These are phyloP conservation scores for Pestalotiopsis sp. DNA, from an alignment of 2,329 filamentous ascomycete genomes.

Conservation along the genomic window DNA sequence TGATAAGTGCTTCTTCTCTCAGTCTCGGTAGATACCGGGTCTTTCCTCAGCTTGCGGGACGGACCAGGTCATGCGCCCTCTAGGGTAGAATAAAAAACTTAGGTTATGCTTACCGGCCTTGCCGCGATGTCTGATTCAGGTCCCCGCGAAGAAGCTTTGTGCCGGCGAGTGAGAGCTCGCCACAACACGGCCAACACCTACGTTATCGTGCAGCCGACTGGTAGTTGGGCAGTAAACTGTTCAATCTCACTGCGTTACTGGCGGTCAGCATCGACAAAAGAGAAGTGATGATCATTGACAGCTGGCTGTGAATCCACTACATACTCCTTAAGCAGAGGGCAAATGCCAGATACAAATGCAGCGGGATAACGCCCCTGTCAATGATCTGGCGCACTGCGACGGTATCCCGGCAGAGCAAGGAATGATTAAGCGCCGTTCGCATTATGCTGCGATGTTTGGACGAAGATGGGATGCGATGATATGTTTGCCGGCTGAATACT, in stretches of 20 bases:
- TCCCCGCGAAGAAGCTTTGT: background rate
- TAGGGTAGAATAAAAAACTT: background rate
- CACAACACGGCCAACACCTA: background rate
- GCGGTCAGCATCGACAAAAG: background rate
- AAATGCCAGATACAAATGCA: no score
- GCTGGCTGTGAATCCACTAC: background rate
- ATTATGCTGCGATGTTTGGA: background rate
- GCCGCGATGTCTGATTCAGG: conserved; percentile 6
- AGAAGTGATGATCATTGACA: background rate
- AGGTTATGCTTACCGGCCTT: background rate
- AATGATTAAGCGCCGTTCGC: background rate
- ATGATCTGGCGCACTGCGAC: background rate
- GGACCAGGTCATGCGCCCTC: background rate
- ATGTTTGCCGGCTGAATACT: background rate
- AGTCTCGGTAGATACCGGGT: background rate
- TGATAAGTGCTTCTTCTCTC: background rate
- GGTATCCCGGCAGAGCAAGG: background rate
- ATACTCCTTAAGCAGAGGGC: background rate
- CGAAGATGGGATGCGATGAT: background rate
- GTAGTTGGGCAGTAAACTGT: background rate
- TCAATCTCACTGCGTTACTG: background rate
- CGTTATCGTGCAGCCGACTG: background rate
- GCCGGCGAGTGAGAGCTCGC: conserved; percentile 9
- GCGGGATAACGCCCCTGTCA: no score
- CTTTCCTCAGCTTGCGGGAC: background rate